Percentiles rank a stretch among this genome's conserved stretches.
phyloP scores from a whole-genome alignment of 257 asterid genomes.

The Solanum rostratum region DNA sequence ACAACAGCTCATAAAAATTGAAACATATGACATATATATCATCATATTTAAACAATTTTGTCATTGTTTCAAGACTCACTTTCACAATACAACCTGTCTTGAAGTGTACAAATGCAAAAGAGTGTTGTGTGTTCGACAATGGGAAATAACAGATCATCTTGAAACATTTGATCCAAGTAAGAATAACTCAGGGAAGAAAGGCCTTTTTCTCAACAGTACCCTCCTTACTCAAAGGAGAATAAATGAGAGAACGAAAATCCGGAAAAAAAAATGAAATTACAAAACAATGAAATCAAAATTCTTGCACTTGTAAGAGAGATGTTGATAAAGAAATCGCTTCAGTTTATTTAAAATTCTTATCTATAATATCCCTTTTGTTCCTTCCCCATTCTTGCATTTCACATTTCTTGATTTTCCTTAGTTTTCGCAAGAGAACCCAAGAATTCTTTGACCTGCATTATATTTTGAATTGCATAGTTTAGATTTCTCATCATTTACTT shows the following conservation, averaged over 20 bases:
- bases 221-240: background rate
- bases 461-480: background rate
- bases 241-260: background rate
- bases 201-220: background rate
- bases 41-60: background rate
- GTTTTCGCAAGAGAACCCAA: constrained; percentile 44
- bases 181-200: background rate
- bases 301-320: background rate
- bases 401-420: constrained; percentile 16
- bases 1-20: no score
- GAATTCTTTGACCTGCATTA: constrained; percentile 50
- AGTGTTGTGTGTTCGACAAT: background rate
- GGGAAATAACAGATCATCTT: background rate
- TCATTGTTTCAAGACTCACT: background rate
- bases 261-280: background rate
- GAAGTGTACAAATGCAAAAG: background rate
- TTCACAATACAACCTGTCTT: background rate
- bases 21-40: background rate
- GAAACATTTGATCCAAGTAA: background rate
- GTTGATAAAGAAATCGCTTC: background rate
- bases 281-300: background rate
- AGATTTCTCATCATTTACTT: background rate
- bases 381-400: background rate
- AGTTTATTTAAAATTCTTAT: background rate
- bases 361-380: background rate